Evolutionary conservation across 1,284 basidiomycete genomes (phyloP), one percentile per base, ranked within the genome.

Genomic region (Schizophyllum amplum): DNA sequence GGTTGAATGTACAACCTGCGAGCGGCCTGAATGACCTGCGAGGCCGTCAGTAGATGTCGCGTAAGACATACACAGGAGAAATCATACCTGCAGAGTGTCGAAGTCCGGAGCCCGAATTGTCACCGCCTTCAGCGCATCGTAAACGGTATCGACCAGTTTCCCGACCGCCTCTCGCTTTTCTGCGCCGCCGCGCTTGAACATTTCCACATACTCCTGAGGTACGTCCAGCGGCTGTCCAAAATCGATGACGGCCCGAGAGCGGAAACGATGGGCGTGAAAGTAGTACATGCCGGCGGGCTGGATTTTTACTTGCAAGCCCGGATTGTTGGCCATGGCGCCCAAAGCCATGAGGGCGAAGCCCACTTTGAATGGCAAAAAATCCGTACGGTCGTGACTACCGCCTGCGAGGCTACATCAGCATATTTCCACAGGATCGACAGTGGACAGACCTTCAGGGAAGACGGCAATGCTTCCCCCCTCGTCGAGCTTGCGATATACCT

Each of bases 311-410:
- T 86, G 84, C 54, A 94, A 78, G 54, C 76, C 81, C n/a, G 93
- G 86, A 69, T 98, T 84, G 60, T 90, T 87, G 2, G 92, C 90
- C 92, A 98, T 95, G 1, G 95, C 94, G 33, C 95, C 95, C 4
- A 98, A 80, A n/a, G 95, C 94, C 94, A 98, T 98, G 64, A 98
- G 83, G 1, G 94, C 90, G 52, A 98, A 94, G 4, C 95, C 95
- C 21, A 95, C 95, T 73, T 98, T 98, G 51, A 98, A 79, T 1
- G 95, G 95, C 42, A 98, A 80, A 56, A 98, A 81, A 69, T 98
- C 94, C 17, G 92, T 95, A 47, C 95, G 87, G 72, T 98, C 95
- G 71, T 98, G 95, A 57, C 94, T 97, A 57, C 95, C 95, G 64
- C 94, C 92, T 94, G 55, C 27, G 25, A 53, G n/a, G 49, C 11